Conservation (phyloP, 768 basidiomycete species). For the Suillus tomentosus region DNA sequence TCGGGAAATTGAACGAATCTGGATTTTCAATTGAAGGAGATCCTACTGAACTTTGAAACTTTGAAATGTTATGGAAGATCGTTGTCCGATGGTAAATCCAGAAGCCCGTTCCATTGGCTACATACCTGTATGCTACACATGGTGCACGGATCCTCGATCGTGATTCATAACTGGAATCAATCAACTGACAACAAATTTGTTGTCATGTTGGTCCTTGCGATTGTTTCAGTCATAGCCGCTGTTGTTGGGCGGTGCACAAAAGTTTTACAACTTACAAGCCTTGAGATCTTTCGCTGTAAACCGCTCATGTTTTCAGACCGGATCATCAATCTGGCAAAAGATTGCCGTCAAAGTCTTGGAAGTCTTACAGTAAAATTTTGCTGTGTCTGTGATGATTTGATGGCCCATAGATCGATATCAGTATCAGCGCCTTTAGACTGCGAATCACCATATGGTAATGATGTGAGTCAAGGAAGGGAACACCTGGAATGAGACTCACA, state of each 20-base stretch:
- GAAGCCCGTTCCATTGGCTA: too few relatives aligned
- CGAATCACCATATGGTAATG: not conserved
- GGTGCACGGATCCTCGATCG: not conserved
- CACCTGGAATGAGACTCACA: not conserved
- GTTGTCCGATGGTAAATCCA: not conserved
- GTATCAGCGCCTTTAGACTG: not conserved
- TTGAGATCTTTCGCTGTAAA: not conserved
- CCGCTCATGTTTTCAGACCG: not conserved
- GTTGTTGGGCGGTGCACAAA: not conserved
- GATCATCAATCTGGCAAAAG: not conserved
- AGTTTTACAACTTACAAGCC: not conserved
- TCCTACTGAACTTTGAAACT: not conserved
- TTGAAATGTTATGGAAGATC: not conserved
- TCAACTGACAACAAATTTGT: not conserved
- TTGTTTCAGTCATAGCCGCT: not conserved
- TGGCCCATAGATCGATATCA: not conserved
- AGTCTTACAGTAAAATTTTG: not conserved
- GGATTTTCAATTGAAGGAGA: not conserved
- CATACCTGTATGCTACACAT: not conserved
- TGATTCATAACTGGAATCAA: too few relatives aligned
- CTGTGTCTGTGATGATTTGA: not conserved
- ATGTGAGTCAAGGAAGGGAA: not conserved
- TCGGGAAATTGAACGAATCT: not conserved
- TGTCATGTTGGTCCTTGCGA: not conserved
- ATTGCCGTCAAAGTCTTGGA: not conserved